Percentiles rank a stretch among this genome's conserved stretches.
Conservation (phyloP, 139 green algal genomes). For the Asterochloris sp. region DNA sequence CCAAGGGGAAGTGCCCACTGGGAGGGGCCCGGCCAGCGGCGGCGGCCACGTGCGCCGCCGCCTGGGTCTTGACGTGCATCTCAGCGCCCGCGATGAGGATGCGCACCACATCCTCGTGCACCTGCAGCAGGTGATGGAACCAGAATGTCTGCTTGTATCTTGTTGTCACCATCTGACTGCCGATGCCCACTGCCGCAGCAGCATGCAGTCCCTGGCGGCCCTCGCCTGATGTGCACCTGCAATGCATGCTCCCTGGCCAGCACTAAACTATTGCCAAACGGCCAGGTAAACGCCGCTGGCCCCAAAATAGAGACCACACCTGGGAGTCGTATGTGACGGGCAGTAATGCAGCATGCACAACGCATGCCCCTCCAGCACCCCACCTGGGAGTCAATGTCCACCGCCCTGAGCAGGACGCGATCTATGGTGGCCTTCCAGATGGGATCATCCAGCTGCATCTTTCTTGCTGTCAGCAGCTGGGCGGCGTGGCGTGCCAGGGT, state of each 20-base stretch:
- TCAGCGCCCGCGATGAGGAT: constrained; percentile 57
- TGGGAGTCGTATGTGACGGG: too few species aligned
- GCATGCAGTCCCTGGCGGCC: too few species aligned
- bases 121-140: constrained; percentile 25
- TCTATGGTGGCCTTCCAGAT: constrained; percentile 65
- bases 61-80: constrained; percentile 29
- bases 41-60: constrained; percentile 5
- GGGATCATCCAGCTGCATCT: constrained; percentile 19
- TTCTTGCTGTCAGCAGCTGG: constrained; percentile 27
- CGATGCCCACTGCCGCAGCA: too few species aligned
- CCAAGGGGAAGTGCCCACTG: background rate
- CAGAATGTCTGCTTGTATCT: background rate
- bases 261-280: too few species aligned
- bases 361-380: background rate
- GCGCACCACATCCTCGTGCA: constrained; percentile 72
- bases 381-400: constrained; percentile 62
- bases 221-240: too few species aligned
- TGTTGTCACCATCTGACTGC: too few species aligned
- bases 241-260: too few species aligned
- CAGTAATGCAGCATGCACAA: too few species aligned
- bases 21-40: background rate
- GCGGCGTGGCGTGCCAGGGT: constrained; percentile 41
- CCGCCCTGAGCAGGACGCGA: constrained; percentile 45
- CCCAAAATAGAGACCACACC: too few species aligned
- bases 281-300: too few species aligned